Conservation (phyloP, 2,329 filamentous ascomycete species). For the Thelonectria discophora region DNA sequence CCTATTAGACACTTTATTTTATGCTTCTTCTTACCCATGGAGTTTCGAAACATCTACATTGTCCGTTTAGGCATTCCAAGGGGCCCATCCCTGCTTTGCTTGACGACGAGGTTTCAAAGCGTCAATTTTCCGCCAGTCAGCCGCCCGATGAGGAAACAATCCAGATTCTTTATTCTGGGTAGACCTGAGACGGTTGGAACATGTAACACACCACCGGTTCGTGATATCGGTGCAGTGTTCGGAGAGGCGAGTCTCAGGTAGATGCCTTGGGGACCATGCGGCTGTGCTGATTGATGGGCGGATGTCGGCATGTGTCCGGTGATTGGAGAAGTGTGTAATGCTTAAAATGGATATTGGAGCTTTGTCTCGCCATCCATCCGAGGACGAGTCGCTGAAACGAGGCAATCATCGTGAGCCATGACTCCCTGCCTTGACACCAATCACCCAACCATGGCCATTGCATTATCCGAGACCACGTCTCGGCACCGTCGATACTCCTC, state of each 20-base stretch:
- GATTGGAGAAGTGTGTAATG: background rate
- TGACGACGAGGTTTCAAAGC: constrained; percentile 7
- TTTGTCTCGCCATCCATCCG: background rate
- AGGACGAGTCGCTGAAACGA: background rate
- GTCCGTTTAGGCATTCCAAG: background rate
- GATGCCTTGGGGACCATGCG: background rate
- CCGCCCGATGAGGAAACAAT: background rate
- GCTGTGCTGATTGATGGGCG: background rate
- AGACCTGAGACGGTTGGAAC: background rate
- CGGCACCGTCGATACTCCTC: too few relatives aligned
- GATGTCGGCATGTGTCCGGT: background rate
- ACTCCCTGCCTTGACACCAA: too few relatives aligned
- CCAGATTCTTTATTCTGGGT: background rate
- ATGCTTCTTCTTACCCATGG: background rate
- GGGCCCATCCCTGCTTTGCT: background rate
- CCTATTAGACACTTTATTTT: background rate
- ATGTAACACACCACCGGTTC: background rate
- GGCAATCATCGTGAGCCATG: background rate
- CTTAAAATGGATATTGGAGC: background rate
- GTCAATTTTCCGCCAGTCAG: constrained; percentile 17
- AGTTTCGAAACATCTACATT: background rate
- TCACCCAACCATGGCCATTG: too few relatives aligned
- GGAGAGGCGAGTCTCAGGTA: background rate
- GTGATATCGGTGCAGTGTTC: background rate
- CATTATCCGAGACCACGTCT: too few relatives aligned